phyloP scores from a whole-genome alignment of 148 eudicot genomes.

The Agrostemma githago region DNA sequence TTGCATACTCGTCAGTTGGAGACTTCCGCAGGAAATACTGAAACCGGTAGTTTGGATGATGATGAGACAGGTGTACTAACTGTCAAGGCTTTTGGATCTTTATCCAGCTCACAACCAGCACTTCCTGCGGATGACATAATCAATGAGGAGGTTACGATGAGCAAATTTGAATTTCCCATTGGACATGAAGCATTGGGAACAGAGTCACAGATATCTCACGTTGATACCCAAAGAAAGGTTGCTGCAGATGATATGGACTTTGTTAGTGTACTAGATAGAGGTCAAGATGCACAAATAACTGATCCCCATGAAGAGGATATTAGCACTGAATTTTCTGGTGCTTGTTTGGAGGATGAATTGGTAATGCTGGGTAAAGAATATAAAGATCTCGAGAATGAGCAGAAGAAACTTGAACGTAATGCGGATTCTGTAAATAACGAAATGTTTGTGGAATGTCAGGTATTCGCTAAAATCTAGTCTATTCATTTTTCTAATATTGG shows the following conservation, averaged over 20 bases:
- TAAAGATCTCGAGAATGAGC: constrained; percentile 60
- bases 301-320: constrained; percentile 23
- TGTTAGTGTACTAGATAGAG: constrained; percentile 26
- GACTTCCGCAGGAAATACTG: constrained; percentile 17
- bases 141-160: constrained; percentile 18
- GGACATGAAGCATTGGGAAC: constrained; percentile 18
- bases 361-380: constrained; percentile 51
- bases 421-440: constrained; percentile 82
- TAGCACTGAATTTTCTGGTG: constrained; percentile 36
- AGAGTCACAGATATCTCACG: constrained; percentile 22
- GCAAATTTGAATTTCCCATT: constrained; percentile 17
- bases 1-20: constrained; percentile 21
- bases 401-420: constrained; percentile 81
- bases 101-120: constrained; percentile 20
- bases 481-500: neutral
- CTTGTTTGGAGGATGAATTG: constrained; percentile 69
- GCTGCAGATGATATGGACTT: constrained; percentile 22
- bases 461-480: constrained; percentile 19
- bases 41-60: constrained; percentile 14
- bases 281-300: constrained; percentile 23
- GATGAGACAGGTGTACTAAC: constrained; percentile 18
- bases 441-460: constrained; percentile 99
- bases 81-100: constrained; percentile 20
- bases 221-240: constrained; percentile 25
- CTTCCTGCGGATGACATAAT: constrained; percentile 22